A percentile compares a stretch with the other conserved stretches of the same genome.
These are phyloP conservation scores for Gomphus bonarii DNA, from an alignment of 1,284 basidiomycete genomes.

Conservation along the genomic window DNA sequence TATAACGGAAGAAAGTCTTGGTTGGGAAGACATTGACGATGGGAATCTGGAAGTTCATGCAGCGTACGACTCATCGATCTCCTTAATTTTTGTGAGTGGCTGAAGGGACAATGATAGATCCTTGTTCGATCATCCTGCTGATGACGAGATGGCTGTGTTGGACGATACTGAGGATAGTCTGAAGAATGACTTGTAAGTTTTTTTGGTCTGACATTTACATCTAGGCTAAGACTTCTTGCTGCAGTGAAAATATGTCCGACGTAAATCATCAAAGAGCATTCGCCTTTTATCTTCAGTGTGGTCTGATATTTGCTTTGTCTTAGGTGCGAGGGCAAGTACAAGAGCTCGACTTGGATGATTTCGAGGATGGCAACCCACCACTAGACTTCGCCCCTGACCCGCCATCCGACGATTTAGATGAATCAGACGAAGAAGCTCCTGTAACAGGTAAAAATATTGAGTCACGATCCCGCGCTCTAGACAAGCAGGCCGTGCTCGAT, in stretches of 20 bases:
- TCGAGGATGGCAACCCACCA: conserved; percentile 17
- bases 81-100: conserved; percentile 4
- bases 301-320: background rate
- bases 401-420: conserved; percentile 26
- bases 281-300: background rate
- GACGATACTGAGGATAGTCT: conserved; percentile 33
- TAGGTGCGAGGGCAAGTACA: conserved; percentile 27
- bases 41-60: conserved; percentile 31
- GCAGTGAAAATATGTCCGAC: conserved; percentile 32
- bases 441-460: conserved; percentile 72
- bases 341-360: conserved; percentile 48
- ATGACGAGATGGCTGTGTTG: conserved; percentile 32
- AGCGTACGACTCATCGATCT: conserved; percentile 31
- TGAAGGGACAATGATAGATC: conserved; percentile 23
- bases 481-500: conserved; percentile 52
- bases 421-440: conserved; percentile 41
- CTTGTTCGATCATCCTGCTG: conserved; percentile 41
- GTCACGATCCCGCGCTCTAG: conserved; percentile 61
- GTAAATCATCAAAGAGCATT: background rate
- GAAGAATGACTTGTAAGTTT: conserved; percentile 23
- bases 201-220: background rate
- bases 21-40: conserved; percentile 55
- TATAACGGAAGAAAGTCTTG: conserved; percentile 30
- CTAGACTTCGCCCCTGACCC: background rate
- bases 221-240: background rate